Base-by-base conservation (phyloP, 2,329 filamentous ascomycete species). In the Exserohilum turcica region DNA sequence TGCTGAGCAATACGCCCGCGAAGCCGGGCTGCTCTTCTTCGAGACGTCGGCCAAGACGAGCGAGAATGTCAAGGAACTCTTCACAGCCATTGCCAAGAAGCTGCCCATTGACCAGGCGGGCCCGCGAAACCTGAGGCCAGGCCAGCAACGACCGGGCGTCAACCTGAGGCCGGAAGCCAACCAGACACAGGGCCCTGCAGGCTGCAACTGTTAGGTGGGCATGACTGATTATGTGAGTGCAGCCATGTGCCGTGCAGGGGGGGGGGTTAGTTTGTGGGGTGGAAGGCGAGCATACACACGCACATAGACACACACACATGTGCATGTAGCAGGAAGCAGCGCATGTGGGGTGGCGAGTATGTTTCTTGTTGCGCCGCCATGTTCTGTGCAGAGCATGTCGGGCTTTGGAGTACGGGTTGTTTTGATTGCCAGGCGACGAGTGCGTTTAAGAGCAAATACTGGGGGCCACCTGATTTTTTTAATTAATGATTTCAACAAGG, bases 11-110 rank as follows among this genome's bases (percentile, higher is more conserved):
- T 99, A 99, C 74, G 92, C 94, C 48, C 88, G 87, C 64, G 94
- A 99, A 78, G 92, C 93, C 44, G 91, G 91, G 36, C 85, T 99
- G 5, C 84, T 99, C 48, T 99, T 99, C 83, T 99, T 99, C 76
- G 94, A 99, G 78, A 99, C 94, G 3, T 97, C 92, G 9, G 94
- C 94, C 63, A 99, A 99, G 83, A 96, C 93, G 32, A 89, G 92
- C 52, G 92, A 96, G 78, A 99, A 99, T 68, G 94, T 99, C 49
- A 86, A 87, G 70, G 94, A 97, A 66, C 83, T 99, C 47, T 99
- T 99, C 78, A 97, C 93, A 36, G 92, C 92, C 53, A 97, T 99
- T 73, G 94, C 94, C 58, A 96, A 93, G 87, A 97, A 96, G 79
- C 83, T 99, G 62, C 94, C 94, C 28, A 87, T 97, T 65, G 94